Conservation (phyloP, 1,284 basidiomycete genomes). For the Uromyces viciae-fabae region DNA sequence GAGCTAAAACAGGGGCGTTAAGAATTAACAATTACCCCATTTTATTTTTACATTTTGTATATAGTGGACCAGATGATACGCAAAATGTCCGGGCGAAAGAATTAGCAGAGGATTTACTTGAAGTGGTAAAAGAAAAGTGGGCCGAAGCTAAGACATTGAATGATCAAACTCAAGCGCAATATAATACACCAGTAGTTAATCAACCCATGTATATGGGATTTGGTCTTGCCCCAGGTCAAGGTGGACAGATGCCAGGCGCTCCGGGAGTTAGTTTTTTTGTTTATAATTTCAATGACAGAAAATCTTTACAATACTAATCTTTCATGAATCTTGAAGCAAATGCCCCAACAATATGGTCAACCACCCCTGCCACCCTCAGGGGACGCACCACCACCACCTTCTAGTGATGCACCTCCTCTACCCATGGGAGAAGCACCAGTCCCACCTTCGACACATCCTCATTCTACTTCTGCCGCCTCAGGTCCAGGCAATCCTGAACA, state of each 20-base stretch:
- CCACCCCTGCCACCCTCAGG: conserved; percentile 24
- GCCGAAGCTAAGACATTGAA: conserved; percentile 64
- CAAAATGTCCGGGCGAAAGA: conserved; percentile 82
- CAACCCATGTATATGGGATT: conserved; percentile 46
- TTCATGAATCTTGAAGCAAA: conserved; percentile 51
- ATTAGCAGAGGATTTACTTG: conserved; percentile 79
- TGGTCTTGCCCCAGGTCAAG: conserved; percentile 14
- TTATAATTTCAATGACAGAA: neutral
- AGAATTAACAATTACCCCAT: no score
- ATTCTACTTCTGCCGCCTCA: conserved; percentile 21
- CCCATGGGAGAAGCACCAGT: conserved; percentile 59
- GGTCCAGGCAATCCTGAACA: conserved; percentile 46
- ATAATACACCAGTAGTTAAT: conserved; percentile 34
- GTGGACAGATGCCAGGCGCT: conserved; percentile 12
- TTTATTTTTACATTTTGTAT: neutral
- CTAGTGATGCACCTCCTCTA: conserved; percentile 61
- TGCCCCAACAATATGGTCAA: conserved; percentile 48
- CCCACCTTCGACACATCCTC: conserved; percentile 52
- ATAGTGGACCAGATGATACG: conserved; percentile 78
- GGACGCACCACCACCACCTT: conserved; percentile 61
- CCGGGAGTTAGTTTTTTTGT: conserved; percentile 25
- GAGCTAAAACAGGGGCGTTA: no score
- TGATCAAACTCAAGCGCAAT: conserved; percentile 53
- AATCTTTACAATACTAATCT: neutral
- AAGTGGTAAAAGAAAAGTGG: conserved; percentile 78